Percentiles rank a stretch among this genome's conserved stretches.
Conservation (phyloP, 2,329 filamentous ascomycete species). For the Pseudogymnoascus sp. region DNA sequence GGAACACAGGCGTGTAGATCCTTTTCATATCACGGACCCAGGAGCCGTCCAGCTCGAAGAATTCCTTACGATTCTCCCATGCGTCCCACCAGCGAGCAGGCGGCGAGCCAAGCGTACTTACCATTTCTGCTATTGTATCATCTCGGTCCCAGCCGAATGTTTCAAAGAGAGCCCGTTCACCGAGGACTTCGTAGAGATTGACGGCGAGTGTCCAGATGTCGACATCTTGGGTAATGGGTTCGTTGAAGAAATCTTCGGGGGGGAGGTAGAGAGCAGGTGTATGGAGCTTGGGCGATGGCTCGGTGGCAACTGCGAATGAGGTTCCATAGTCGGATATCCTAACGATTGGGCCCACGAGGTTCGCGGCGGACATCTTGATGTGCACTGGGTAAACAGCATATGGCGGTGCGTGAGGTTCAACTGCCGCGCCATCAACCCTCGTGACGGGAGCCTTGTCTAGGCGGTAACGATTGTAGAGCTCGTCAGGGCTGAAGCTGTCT, state of each 20-base stretch:
- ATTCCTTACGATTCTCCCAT: constrained; percentile 13
- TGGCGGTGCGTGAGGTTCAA: background rate
- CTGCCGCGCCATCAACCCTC: background rate
- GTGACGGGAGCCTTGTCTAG: background rate
- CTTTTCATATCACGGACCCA: background rate
- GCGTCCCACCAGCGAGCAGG: constrained; percentile 17
- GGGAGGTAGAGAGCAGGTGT: background rate
- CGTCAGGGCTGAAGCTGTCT: background rate
- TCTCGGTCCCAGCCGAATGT: constrained; percentile 11
- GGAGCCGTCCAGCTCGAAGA: constrained; percentile 12
- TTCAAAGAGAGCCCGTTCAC: constrained; percentile 14
- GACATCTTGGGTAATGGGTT: constrained; percentile 12
- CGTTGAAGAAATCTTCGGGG: constrained; percentile 4
- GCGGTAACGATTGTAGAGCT: background rate
- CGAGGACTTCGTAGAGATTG: constrained; percentile 15
- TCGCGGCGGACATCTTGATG: background rate
- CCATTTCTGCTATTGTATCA: constrained; percentile 13
- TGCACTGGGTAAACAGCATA: background rate
- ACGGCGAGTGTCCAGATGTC: constrained; percentile 18
- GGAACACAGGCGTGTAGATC: background rate
- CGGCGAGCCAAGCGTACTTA: constrained; percentile 13
- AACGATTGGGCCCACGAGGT: constrained; percentile 13
- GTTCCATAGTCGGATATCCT: background rate
- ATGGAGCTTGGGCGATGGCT: background rate
- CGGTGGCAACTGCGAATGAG: background rate